Evolutionary conservation across 2,329 filamentous ascomycete species (phyloP), one percentile per base, ranked within the genome.

Genomic region (Colletotrichum higginsianum): DNA sequence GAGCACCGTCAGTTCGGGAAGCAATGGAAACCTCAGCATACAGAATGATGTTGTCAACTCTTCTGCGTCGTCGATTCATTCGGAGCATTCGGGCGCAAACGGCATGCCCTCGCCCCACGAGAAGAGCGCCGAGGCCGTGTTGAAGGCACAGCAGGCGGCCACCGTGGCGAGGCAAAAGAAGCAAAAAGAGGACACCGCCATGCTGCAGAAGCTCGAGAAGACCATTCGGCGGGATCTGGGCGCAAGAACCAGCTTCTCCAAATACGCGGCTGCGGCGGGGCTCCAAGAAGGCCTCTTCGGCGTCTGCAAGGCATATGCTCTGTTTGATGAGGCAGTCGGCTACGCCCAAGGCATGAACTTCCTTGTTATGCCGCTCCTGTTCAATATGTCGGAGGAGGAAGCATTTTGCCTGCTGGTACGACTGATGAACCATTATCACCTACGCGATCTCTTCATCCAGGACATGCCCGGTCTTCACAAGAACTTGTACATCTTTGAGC

Each of bases 271-370:
- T 73, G 93, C 95, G 44, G 93, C 95, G 73, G 95, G 95, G 44
- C 90, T 98, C 53, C 96, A 98, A 81, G 96, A 98, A 77, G 94
- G 94, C 11, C 88, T 99, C 12, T 98, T 98, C 82, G 95, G 95
- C 47, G 90, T 99, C 46, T 99, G 96, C 85, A 99, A 98, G 82
- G 95, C 96, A 2, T 99, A 99, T 82, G 96, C 96, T 16, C 86
- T 99, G 40, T 98, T 95, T 76, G 96, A 99, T 78, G 95, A 98
- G 78, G 93, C 88, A 9, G 96, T 99, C 46, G 96, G 96, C 42
- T 99, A 99, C 81, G 96, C 97, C 0, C 96, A 99, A 82, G 96
- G 96, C 79, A 98, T 99, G 93, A 99, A 98, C 80, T 99, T 99
- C 78, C 90, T 99, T 71, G 93, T 95, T 60, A 98, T 98, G 95